Evolutionary conservation across 257 asterid genomes (phyloP).

Genomic region (Paraleonurus japonicus): DNA sequence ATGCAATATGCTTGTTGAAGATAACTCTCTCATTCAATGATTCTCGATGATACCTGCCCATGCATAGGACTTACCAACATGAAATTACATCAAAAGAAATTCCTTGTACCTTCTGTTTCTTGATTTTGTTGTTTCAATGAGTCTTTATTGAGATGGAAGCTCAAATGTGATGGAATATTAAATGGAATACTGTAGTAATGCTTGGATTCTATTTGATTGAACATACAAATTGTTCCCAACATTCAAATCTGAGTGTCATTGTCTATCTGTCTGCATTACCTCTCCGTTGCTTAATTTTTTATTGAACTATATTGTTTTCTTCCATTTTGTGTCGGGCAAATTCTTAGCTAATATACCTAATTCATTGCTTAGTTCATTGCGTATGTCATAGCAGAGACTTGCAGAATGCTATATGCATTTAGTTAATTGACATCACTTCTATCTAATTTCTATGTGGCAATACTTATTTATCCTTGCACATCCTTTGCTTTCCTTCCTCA

Average conservation of each 20-base stretch:
- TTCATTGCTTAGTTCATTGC: slow-evolving; percentile 4
- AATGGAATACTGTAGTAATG: background rate
- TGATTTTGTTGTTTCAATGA: background rate
- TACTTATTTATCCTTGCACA: slow-evolving; percentile 13
- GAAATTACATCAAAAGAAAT: background rate
- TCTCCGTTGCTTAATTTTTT: background rate
- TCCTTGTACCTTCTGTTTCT: background rate
- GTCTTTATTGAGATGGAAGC: background rate
- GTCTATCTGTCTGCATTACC: background rate
- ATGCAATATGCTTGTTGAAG: background rate
- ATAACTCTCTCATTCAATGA: background rate
- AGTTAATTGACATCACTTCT: background rate
- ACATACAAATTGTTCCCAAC: background rate
- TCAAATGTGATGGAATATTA: background rate
- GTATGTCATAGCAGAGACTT: background rate
- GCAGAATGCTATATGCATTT: slow-evolving; percentile 16
- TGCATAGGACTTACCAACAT: background rate
- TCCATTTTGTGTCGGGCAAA: slow-evolving; percentile 2
- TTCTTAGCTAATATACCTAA: slow-evolving; percentile 1
- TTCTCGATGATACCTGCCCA: background rate
- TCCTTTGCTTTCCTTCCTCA: slow-evolving; percentile 14
- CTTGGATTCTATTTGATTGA: background rate
- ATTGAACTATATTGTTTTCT: background rate
- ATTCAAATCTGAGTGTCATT: slow-evolving; percentile 5
- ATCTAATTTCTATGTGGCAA: slow-evolving; percentile 11